Base-by-base conservation (phyloP, 768 basidiomycete species). In the Russula dissimulans region DNA sequence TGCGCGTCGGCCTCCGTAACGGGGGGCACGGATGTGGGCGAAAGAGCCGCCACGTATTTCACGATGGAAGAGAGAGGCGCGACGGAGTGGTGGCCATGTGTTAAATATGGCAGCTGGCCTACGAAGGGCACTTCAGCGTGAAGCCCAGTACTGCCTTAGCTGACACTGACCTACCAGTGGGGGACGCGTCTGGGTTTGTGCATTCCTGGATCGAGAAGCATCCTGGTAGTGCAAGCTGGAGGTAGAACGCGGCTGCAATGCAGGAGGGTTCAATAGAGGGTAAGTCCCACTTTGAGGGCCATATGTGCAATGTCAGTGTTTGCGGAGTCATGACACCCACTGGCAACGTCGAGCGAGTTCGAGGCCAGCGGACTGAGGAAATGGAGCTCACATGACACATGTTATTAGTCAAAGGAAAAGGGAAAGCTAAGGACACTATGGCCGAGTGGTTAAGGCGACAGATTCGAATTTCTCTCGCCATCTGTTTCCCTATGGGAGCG, bases 71-170 rank as follows among this genome's bases (percentile, higher is more conserved):
- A 71, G 31, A 87, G 72, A 1, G 82, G 76, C 0, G 83, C 72
- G 15, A 84, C 71, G 2, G 70, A 66, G 44, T 79, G 75, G 54
- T 79, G 74, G 3, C 76, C 82, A 72, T 89, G 82, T 0, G 78
- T 78, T 39, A 91, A 71, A 66, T 81, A 89, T 2, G 90, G 90
- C 2, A 92, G 75, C 67, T 83, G 83, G 15, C 89, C 89, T 91
- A 46, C 57, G 8, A 46, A 45, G 29, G 41, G 15, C 14, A 38
- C n/a, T 34, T 56, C 29, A 46, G 14, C 36, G 45, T 34, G 22
- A 5, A 42, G 17, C 36, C 32, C 42, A 6, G n/a, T 49, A 61
- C 10, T 7, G 5, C 18, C 49, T 32, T 36, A 41, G 14, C 26
- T 18, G 18, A 46, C 59, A 72, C 70, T 65, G 62, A 76, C 81